These are phyloP conservation scores for Pythium monospermum DNA, from an alignment of 352 stramenopile species.

Conservation along the genomic window DNA sequence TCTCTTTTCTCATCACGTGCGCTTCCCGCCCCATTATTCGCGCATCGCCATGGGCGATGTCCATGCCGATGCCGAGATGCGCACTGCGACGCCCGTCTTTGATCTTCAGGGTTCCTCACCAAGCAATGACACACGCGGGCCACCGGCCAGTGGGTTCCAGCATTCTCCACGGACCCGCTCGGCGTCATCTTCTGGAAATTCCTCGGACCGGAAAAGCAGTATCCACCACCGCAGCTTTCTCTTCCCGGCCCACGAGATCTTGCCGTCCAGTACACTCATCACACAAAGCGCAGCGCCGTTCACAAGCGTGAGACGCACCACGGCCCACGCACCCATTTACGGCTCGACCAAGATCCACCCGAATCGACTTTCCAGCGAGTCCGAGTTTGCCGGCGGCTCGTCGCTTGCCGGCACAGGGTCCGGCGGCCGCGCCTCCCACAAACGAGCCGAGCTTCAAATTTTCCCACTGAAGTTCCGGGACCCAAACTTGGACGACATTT, in stretches of 20 bases:
- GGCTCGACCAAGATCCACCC: conserved; percentile 34
- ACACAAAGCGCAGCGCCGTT: conserved; percentile 27
- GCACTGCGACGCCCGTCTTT: not conserved
- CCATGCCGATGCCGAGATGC: not conserved
- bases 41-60: conserved; percentile 20
- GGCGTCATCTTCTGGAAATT: conserved; percentile 20
- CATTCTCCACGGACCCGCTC: conserved; percentile 18
- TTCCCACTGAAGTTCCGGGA: conserved; percentile 63
- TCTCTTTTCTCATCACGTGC: not conserved
- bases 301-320: conserved; percentile 16
- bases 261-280: conserved; percentile 36
- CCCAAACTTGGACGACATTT: conserved; percentile 53
- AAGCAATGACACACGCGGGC: not conserved
- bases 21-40: not conserved
- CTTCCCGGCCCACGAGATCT: conserved; percentile 34
- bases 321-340: conserved; percentile 23
- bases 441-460: conserved; percentile 40
- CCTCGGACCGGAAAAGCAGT: conserved; percentile 25
- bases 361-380: conserved; percentile 9
- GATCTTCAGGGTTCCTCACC: not conserved
- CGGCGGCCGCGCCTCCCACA: conserved; percentile 3
- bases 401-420: no score
- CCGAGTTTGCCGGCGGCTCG: not conserved
- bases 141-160: conserved; percentile 6
- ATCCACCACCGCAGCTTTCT: conserved; percentile 35